These are phyloP conservation scores for Camellia oleifera DNA, from an alignment of 179 eudicot species.

Conservation along the genomic window DNA sequence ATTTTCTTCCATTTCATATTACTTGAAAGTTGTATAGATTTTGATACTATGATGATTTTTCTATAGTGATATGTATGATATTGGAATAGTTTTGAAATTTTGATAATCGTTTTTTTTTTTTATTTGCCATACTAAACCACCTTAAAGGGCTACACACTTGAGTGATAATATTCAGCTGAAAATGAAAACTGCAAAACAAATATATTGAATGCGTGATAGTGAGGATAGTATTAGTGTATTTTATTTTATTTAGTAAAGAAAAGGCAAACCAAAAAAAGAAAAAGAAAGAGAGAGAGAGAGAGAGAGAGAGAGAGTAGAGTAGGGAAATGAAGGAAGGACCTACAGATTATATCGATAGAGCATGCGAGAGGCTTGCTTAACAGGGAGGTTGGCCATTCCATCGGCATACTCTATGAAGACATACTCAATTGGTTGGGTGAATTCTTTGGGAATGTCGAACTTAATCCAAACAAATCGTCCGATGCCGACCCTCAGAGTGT, in stretches of 20 bases:
- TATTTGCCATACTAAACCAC: too few relatives aligned
- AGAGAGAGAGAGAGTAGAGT: too few relatives aligned
- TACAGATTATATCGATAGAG: conserved; percentile 93
- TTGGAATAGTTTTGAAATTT: too few relatives aligned
- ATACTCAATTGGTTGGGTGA: conserved; percentile 59
- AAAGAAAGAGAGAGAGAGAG: too few relatives aligned
- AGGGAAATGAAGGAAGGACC: conserved; percentile 18
- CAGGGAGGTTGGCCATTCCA: conserved; percentile 95
- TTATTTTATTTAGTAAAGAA: too few relatives aligned
- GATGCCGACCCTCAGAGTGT: conserved; percentile 82
- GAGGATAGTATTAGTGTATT: background rate
- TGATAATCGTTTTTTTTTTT: too few relatives aligned
- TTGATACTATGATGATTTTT: too few relatives aligned
- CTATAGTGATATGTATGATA: too few relatives aligned
- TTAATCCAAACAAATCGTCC: conserved; percentile 88
- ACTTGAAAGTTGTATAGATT: too few relatives aligned
- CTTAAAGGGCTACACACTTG: too few relatives aligned
- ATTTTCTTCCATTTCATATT: too few relatives aligned
- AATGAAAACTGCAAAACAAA: background rate
- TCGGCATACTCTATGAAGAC: conserved; percentile 94
- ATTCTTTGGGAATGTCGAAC: conserved; percentile 51
- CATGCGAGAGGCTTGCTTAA: conserved; percentile 72
- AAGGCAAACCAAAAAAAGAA: too few relatives aligned
- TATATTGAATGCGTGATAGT: background rate
- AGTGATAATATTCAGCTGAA: background rate